Base-by-base conservation (phyloP, 1,284 basidiomycete genomes). In the Schizopora paradoxa region DNA sequence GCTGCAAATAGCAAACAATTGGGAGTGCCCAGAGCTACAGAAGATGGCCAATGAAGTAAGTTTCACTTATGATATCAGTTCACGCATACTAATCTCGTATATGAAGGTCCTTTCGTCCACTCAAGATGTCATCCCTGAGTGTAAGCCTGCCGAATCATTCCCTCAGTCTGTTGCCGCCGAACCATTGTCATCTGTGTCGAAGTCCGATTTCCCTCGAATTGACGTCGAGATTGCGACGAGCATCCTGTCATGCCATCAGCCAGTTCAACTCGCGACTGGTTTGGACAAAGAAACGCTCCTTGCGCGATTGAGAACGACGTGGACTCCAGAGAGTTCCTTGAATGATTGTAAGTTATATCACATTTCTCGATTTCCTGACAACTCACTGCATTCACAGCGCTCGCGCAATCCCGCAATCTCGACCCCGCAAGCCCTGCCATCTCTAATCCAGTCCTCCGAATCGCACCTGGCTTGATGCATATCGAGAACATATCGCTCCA, bases 401-500 rank as follows among this genome's bases (percentile, higher is more conserved):
- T 84, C 39, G 85, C 88, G 60, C 69, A 68, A 45, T 72, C 74
- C 36, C 68, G 74, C 6, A 69, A 66, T n/a, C 77, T 73, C 47
- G 77, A 87, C 40, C 61, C 72, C 3, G 68, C 77, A 32, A 68
- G 80, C 13, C 76, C 76, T 28, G 83, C 88, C 52, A 79, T 78
- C 21, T 66, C 80, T 36, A 79, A 83, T 1, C 79, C 85, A 3
- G 71, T 90, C 41, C 73, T 88, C 49, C 87, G 82, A 60, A 77
- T 91, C 27, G 84, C 86, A 2, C 86, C 85, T 32, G 80, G 83
- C 11, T 67, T 93, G 48, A 92, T 91, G 88, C 84, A 87, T 51
- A 86, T 89, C 49, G 86, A 91, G 52, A 93, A 93, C 61, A 69
- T 87, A 19, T 92, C 89, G 3, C 69, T 90, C 42, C 84, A 86